phyloP scores from a whole-genome alignment of 306 rosid species.

The cucumber (Cucumis sativus) region DNA sequence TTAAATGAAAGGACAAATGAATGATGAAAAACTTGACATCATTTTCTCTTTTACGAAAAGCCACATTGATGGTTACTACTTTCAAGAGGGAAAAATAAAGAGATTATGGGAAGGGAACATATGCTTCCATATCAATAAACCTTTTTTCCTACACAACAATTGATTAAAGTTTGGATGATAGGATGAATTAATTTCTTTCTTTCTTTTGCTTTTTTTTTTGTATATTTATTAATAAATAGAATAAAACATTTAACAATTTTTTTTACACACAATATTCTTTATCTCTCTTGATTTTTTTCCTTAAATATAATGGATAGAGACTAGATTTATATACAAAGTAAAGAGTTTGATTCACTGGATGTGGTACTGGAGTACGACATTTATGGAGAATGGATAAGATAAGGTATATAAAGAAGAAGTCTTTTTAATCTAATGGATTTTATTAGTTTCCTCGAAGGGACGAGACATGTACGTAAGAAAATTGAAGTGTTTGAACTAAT shows the following conservation, averaged over 20 bases:
- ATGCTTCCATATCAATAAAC: background rate
- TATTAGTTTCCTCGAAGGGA: background rate
- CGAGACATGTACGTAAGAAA: background rate
- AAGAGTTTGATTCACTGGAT: background rate
- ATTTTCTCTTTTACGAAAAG: background rate
- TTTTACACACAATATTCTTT: too few relatives aligned
- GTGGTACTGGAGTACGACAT: too few relatives aligned
- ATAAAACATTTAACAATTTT: too few relatives aligned
- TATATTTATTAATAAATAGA: too few relatives aligned
- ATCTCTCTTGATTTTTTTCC: too few relatives aligned
- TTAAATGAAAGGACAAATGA: background rate
- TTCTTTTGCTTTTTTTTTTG: too few relatives aligned
- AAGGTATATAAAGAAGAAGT: background rate
- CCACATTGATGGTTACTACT: background rate
- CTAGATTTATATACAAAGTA: background rate
- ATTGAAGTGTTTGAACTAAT: background rate
- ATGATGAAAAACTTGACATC: background rate
- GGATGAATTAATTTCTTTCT: too few relatives aligned
- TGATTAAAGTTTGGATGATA: background rate
- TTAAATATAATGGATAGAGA: too few relatives aligned
- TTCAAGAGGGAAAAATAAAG: background rate
- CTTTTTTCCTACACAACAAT: background rate
- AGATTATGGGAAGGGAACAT: background rate
- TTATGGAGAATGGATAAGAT: background rate
- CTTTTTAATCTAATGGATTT: background rate